Evolutionary conservation across 176 grass and related monocot genomes (phyloP).

Genomic region (Melocanna baccifera): DNA sequence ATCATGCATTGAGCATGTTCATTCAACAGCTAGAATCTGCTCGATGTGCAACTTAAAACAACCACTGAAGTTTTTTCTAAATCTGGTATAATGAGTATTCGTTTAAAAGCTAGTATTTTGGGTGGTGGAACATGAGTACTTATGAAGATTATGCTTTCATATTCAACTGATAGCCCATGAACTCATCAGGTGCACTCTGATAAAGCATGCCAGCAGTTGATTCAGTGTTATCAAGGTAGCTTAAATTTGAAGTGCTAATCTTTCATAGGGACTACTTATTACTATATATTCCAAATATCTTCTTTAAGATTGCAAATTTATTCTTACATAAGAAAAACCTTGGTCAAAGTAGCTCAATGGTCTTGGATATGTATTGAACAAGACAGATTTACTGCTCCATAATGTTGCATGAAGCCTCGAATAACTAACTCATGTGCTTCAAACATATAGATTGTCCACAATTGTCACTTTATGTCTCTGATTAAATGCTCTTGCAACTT

Average conservation of each 20-base stretch:
- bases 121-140: neutral
- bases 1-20: neutral
- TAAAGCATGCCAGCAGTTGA: neutral
- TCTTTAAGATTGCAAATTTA: conserved; percentile 15
- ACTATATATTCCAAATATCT: conserved; percentile 11
- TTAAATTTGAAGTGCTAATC: conserved; percentile 2
- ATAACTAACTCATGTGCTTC: neutral
- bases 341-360: conserved; percentile 17
- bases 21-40: neutral
- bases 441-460: conserved; percentile 18
- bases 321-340: conserved; percentile 2
- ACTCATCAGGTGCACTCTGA: neutral
- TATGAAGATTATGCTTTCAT: conserved; percentile 22
- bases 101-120: neutral
- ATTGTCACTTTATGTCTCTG: conserved; percentile 1
- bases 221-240: conserved; percentile 7
- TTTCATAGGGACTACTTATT: conserved; percentile 2
- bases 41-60: neutral
- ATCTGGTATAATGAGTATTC: neutral
- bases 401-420: neutral
- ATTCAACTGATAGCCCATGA: conserved; percentile 1
- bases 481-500: conserved; percentile 30
- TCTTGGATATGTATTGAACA: conserved; percentile 7
- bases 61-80: neutral
- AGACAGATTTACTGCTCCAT: neutral